Evolutionary conservation across 495 filamentous ascomycete species (phyloP), one percentile per base, ranked within the genome.

Genomic region (Podospora comata): DNA sequence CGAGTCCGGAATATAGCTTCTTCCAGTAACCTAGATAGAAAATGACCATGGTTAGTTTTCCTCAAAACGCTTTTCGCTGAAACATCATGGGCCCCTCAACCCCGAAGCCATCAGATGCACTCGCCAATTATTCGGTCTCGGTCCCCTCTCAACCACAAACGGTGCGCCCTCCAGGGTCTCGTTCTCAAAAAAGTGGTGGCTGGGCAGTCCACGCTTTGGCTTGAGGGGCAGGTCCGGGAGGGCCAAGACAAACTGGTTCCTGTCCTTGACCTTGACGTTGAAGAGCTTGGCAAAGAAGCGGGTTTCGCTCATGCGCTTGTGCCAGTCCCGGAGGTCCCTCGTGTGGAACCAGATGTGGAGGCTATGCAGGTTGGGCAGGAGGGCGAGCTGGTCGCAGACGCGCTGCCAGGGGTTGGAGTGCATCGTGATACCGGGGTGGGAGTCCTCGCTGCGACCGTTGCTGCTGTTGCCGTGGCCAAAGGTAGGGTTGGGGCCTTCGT

Each of bases 261-360:
- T 63, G 28, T 57, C 55, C 44, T 54, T n/a, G 9, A 68, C 65
- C n/a, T 62, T 63, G 6, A 76, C 70, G 6, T 68, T 30, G 15
- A 57, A 19, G 30, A 77, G 66, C 4, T 28, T 28, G 0, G 5
- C 67, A 16, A 76, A 71, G 64, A 76, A 62, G 11, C 68, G 62
- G 58, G 68, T 72, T 69, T 76, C 74, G 67, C 60, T 67, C 5
- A 75, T 71, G 20, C 72, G 71, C 64, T 66, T 64, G 60, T 72
- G 64, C 75, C 75, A 77, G 3, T 70, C 71, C 13, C 73, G 67
- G 58, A 77, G 71, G 67, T 77, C 75, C 34, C 70, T 58, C 62
- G 73, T 68, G 68, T 77, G 70, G 34, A 77, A 60, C 73, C 73
- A 77, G 54, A 77, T 53, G 63, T 65, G 67, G 19, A 77, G 65